phyloP scores from a whole-genome alignment of 495 filamentous ascomycete species.

The Talaromyces wortmannii region DNA sequence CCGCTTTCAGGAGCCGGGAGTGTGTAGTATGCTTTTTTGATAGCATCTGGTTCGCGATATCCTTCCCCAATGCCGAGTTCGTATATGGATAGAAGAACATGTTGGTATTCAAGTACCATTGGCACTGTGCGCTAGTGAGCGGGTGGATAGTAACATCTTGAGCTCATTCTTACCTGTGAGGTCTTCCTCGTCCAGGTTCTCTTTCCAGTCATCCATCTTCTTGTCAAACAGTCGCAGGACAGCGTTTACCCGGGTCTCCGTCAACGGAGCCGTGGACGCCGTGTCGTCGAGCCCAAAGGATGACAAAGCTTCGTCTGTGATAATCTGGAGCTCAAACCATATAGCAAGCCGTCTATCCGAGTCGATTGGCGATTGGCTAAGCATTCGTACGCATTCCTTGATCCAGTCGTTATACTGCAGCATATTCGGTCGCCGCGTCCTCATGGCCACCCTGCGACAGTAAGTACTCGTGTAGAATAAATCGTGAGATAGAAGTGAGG shows the following conservation, averaged over 20 bases:
- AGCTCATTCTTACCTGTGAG: constrained; percentile 24
- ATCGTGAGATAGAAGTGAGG: no score
- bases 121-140: constrained; percentile 16
- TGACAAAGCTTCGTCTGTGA: constrained; percentile 39
- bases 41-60: constrained; percentile 40
- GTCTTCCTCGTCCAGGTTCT: constrained; percentile 26
- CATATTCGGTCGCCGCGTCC: constrained; percentile 41
- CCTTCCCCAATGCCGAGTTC: constrained; percentile 45
- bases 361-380: constrained; percentile 28
- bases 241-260: constrained; percentile 37
- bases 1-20: constrained; percentile 29
- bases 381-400: constrained; percentile 33
- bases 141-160: neutral
- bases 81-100: constrained; percentile 39
- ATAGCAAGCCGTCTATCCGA: constrained; percentile 33
- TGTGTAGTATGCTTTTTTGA: constrained; percentile 29
- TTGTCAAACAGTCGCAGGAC: constrained; percentile 43
- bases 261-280: constrained; percentile 27
- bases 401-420: constrained; percentile 44
- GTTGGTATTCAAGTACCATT: constrained; percentile 40
- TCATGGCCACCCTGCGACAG: constrained; percentile 37
- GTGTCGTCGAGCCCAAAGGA: constrained; percentile 46
- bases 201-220: constrained; percentile 36
- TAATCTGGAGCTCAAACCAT: constrained; percentile 40
- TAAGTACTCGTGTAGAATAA: neutral